Percentiles rank a stretch among this genome's conserved stretches.
phyloP scores from a whole-genome alignment of 2,329 filamentous ascomycete species.

The Cephalotrichum gorgonifer region DNA sequence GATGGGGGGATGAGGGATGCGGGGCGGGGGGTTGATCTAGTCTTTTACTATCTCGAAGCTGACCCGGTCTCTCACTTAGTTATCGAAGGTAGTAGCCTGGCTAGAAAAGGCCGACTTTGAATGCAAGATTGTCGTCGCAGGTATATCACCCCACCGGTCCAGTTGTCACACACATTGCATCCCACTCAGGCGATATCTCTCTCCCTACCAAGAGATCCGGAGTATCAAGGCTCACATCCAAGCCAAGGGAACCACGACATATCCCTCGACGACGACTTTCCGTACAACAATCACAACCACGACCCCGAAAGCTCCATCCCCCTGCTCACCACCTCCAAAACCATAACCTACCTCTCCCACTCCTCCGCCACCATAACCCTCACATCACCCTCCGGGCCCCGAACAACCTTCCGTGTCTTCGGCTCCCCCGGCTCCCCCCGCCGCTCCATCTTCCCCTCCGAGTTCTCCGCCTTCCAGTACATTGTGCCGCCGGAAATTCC shows the following conservation, averaged over 20 bases:
- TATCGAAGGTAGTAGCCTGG: slow-evolving; percentile 55
- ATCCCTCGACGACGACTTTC: slow-evolving; percentile 59
- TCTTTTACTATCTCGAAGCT: no score
- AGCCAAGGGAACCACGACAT: slow-evolving; percentile 69
- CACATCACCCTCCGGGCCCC: slow-evolving; percentile 40
- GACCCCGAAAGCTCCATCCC: slow-evolving; percentile 40
- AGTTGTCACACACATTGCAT: background rate
- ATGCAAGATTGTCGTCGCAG: slow-evolving; percentile 59
- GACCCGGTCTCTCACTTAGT: slow-evolving; percentile 14
- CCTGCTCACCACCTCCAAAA: slow-evolving; percentile 41
- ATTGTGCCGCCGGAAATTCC: background rate
- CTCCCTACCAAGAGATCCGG: background rate
- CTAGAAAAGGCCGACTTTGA: slow-evolving; percentile 58
- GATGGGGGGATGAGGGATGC: no score
- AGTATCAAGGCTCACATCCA: background rate
- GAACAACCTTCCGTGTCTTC: slow-evolving; percentile 53
- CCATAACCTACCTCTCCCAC: slow-evolving; percentile 57
- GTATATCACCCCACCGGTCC: slow-evolving; percentile 24
- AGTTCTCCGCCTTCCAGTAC: background rate
- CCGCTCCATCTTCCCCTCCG: slow-evolving; percentile 8
- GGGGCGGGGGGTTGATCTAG: no score
- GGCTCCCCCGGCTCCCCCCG: slow-evolving; percentile 59
- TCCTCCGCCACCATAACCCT: slow-evolving; percentile 42
- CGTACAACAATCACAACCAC: slow-evolving; percentile 34
- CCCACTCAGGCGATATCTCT: no score